phyloP scores from a whole-genome alignment of 768 basidiomycete species.

The Sporobolomyces pararoseus region DNA sequence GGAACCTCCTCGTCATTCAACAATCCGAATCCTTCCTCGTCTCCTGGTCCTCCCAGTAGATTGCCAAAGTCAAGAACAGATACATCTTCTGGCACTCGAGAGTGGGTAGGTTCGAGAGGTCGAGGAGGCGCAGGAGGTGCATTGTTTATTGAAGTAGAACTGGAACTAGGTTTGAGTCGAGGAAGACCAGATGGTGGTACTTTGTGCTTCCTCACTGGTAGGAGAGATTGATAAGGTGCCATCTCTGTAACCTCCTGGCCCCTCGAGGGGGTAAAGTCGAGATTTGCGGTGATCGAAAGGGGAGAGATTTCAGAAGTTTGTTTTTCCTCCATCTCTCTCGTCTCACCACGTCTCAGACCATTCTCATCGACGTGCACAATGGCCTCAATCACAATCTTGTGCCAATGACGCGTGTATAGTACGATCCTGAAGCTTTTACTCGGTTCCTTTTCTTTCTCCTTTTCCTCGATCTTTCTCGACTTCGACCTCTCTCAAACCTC shows the following conservation, averaged over 20 bases:
- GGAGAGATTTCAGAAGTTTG: neutral
- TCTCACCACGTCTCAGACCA: neutral
- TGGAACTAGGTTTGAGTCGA: neutral
- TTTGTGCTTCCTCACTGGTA: slow-evolving; percentile 1
- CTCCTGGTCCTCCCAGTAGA: neutral
- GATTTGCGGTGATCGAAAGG: neutral
- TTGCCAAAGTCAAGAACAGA: slow-evolving; percentile 5
- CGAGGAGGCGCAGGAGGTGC: neutral
- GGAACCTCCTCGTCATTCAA: slow-evolving; percentile 7
- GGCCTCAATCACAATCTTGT: too few relatives aligned
- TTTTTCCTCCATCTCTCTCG: neutral
- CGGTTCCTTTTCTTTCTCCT: neutral
- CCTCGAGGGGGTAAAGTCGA: neutral
- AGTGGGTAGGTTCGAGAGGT: neutral
- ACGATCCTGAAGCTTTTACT: too few relatives aligned
- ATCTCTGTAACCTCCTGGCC: neutral
- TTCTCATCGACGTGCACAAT: too few relatives aligned
- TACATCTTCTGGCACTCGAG: neutral
- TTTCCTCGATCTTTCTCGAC: neutral
- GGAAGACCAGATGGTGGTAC: neutral
- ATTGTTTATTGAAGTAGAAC: neutral
- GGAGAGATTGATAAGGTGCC: slow-evolving; percentile 8
- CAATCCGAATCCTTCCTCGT: neutral
- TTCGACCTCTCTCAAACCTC: too few relatives aligned
- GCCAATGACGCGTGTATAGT: too few relatives aligned